Evolutionary conservation across 139 green algal species (phyloP), one percentile per base, ranked within the genome.

Genomic region (Dunaliella sp.): DNA sequence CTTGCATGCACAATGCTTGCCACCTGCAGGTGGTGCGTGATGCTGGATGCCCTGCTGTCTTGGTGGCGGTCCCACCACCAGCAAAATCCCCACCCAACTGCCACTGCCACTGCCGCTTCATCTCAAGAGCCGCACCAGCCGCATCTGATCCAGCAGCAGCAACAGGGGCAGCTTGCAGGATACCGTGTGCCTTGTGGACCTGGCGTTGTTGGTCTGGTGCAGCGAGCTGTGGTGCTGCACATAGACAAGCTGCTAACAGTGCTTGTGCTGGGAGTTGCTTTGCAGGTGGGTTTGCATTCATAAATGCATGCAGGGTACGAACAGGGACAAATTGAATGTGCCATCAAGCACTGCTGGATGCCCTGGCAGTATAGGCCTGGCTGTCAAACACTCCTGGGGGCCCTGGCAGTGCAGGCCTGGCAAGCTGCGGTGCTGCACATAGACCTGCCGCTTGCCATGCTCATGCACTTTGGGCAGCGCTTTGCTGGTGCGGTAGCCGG

Each of bases 181-280:
- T 3, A 80, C 32, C 7, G 36, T 3, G 78, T 32, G 26, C 7
- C 35, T 12, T 35, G 35, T 83, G 32, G 75, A 16, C 33, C 25
- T 31, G 57, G 81, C 0, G 2, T n/a, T 21, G 25, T 65, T 22
- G 87, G 87, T 80, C 77, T 90, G 22, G 1, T 84, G 30, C 79
- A 85, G 72, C 83, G 87, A 30, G 75, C 37, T 33, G 21, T 87
- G 3, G 79, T 90, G 1, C 87, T 90, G 25, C 36, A 90, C 38
- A 30, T 87, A 33, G 87, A 88, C 80, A 36, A 82, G 0, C 0
- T 86, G 1, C 31, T 74, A 0, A 34, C 32, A 1, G 38, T 77
- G 38, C 26, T 73, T 22, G 12, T 81, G 36, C 83, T 87, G 48
- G 74, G 78, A 0, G 83, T 90, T 30, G 84, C 38, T 0, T 1